These are phyloP conservation scores for Elongisporangium undulatum DNA, from an alignment of 352 stramenopile species.

Conservation along the genomic window DNA sequence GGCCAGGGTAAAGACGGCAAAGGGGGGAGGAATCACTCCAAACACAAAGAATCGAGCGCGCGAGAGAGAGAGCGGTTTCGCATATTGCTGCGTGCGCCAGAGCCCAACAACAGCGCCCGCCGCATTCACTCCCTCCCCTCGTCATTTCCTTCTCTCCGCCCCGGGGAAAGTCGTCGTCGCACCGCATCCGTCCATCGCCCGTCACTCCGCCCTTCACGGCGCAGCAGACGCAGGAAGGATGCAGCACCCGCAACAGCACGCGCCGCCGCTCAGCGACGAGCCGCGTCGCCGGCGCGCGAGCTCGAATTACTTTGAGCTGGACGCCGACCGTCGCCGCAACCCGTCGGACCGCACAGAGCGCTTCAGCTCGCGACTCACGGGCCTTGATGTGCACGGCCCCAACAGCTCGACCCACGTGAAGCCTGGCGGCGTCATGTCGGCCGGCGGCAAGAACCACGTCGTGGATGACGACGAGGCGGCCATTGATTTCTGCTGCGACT, in stretches of 20 bases:
- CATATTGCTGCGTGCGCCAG: neutral
- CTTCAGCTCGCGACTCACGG: constrained; percentile 49
- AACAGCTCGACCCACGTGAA: neutral
- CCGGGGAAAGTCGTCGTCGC: neutral
- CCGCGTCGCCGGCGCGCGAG: constrained; percentile 50
- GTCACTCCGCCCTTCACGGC: neutral
- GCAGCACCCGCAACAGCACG: neutral
- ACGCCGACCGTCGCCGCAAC: constrained; percentile 68
- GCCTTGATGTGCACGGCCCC: constrained; percentile 41
- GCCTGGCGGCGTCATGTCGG: constrained; percentile 12
- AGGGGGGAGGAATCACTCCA: neutral
- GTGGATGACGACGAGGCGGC: constrained; percentile 70
- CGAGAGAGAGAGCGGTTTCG: neutral
- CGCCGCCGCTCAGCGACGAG: constrained; percentile 1
- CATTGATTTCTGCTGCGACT: constrained; percentile 79
- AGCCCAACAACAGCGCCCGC: neutral
- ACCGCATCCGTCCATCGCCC: neutral
- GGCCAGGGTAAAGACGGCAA: neutral
- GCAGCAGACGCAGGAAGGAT: neutral
- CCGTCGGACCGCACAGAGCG: constrained; percentile 63
- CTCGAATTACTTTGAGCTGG: constrained; percentile 84
- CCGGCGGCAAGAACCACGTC: constrained; percentile 3
- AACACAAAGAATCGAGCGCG: neutral
- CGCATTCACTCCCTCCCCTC: neutral
- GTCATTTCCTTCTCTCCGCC: neutral